Evolutionary conservation across 2,329 filamentous ascomycete genomes (phyloP).

Genomic region (Monosporascus sp.): DNA sequence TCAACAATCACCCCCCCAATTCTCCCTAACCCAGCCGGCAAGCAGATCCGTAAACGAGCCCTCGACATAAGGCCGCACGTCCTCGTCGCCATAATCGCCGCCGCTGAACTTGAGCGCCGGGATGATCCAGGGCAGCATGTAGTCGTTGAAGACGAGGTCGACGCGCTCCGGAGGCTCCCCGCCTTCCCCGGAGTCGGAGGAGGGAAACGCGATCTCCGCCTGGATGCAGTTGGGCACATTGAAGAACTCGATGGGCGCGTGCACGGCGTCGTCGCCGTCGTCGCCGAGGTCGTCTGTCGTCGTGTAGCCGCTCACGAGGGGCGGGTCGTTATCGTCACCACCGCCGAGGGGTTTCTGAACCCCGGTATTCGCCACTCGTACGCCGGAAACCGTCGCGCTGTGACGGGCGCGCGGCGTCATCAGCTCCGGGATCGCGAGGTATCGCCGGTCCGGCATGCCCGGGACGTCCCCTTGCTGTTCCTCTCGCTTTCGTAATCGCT

Average conservation of each 20-base stretch:
- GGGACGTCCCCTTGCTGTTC: background rate
- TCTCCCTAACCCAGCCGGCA: conserved; percentile 50
- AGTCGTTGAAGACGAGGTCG: conserved; percentile 87
- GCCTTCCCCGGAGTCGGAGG: conserved; percentile 2
- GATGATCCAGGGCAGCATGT: conserved; percentile 77
- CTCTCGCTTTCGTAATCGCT: background rate
- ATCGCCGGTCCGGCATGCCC: conserved; percentile 33
- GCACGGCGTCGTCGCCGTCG: conserved; percentile 88
- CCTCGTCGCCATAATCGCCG: conserved; percentile 40
- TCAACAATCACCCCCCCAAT: conserved; percentile 50
- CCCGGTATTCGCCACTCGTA: conserved; percentile 13
- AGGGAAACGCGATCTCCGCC: conserved; percentile 57
- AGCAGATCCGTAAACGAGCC: conserved; percentile 52
- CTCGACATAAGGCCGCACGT: conserved; percentile 48
- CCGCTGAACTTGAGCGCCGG: conserved; percentile 62
- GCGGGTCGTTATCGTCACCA: conserved; percentile 15
- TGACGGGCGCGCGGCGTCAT: conserved; percentile 11
- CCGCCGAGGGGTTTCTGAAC: conserved; percentile 15
- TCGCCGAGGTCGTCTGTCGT: conserved; percentile 77
- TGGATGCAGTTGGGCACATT: conserved; percentile 79
- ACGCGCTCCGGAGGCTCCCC: conserved; percentile 47
- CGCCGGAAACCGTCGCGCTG: conserved; percentile 1
- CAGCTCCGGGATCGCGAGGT: conserved; percentile 47
- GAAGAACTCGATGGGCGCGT: conserved; percentile 69
- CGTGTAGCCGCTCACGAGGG: conserved; percentile 63